Base-by-base conservation (phyloP, 345 rosid species). In the Pugionium cornutum region DNA sequence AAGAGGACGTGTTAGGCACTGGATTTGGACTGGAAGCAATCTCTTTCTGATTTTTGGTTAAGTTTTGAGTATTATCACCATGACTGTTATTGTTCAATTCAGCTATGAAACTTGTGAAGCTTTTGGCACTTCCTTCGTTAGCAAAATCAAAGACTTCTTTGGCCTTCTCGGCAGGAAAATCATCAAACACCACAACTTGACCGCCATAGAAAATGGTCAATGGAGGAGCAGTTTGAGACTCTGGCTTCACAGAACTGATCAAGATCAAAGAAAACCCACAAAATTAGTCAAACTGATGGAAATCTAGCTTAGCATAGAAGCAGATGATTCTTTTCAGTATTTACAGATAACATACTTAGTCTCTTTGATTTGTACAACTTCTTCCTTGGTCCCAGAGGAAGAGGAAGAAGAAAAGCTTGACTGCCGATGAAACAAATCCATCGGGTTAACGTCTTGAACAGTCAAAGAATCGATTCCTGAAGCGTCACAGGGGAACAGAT, bases 141-240 rank as follows among this genome's bases (percentile, higher is more conserved):
- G 92, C 97, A 31, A 89, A 67, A 47, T 58, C 67, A 91, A 92
- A 81, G 70, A 92, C 69, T 71, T 89, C 82, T 68, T 81, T 87
- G 0, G 95, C 98, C 73, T 86, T 86, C 9, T 87, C 87, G 37
- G 88, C 87, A 2, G 91, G 80, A 53, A 87, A 83, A 69, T 82
- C 85, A 5, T 89, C 68, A 49, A 89, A 83, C 60, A 84, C 92
- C 45, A 87, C 68, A 66, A 89, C 94, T 78, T 83, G 82, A 25
- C 98, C 97, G 1, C 63, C 84, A 41, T 89, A 92, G 73, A 92
- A 89, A 35, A 92, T 87, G 2, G 98, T 89, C 89, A 92, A 82
- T 9, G 75, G 85, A 3, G 0, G 18, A 18, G 86, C 83, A 65
- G 82, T 32, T 41, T 79, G 78, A 33, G 82, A 48, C 76, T 78